Base-by-base conservation (phyloP, 495 filamentous ascomycete genomes). In the Trichoderma gamsii region DNA sequence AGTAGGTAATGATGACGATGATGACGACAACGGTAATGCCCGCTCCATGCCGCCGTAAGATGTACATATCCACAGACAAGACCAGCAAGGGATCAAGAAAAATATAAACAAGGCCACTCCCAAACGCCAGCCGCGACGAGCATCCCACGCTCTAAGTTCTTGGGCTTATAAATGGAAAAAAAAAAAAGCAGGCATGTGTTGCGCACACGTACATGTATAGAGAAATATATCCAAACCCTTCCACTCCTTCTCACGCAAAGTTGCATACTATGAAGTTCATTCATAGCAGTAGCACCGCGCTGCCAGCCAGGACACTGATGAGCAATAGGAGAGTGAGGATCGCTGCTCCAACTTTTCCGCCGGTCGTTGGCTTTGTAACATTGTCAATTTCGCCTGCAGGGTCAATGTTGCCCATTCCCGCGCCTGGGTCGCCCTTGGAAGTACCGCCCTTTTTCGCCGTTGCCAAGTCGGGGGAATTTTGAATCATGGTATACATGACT, bases 391-490 rank as follows among this genome's bases (percentile, higher is more conserved):
- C 59, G 32, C 72, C 69, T 67, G 74, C 67, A 8, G 71, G 72
- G 41, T 73, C 69, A 2, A 65, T 68, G 8, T 70, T 69, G 21
- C 66, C 63, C 16, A 78, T 79, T 8, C 89, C 88, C 2, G 87
- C 89, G 25, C 76, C 78, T 0, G 84, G 81, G 70, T 92, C 78
- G 29, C 88, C 85, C 69, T 82, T 80, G 9, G 87, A 90, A 0
- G 85, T 90, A n/a, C 89, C 89, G 8, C 89, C 90, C 3, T 77
- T 85, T 0, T 79, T 72, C 1, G 80, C 74, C 0, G 88, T 91
- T 21, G 84, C 75, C 1, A 89, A 88, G 0, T 77, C 75, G 15
- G 78, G 69, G 8, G 73, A 73, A 15, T 74, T 72, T 70, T 77
- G 77, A 71, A 85, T 80, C 6, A 91, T 75, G 41, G 85, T 86